Percentiles rank a stretch among this genome's conserved stretches.
phyloP scores from a whole-genome alignment of 176 grass and related monocot genomes.

The Oryza brachyantha region DNA sequence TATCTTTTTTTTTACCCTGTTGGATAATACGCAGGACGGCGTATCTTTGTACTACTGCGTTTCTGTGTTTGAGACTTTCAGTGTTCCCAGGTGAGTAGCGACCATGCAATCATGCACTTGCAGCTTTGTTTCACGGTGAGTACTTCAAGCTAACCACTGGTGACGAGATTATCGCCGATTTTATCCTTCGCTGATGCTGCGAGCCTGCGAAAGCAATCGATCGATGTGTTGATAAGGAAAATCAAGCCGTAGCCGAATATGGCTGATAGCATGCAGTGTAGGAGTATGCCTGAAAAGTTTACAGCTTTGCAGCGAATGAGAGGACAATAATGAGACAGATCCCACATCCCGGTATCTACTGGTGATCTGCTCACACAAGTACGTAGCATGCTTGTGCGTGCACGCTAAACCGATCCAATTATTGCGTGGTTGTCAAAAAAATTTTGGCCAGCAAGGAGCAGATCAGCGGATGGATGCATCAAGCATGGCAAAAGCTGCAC shows the following conservation, averaged over 20 bases:
- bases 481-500: neutral
- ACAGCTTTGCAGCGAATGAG: neutral
- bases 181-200: neutral
- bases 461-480: slow-evolving; percentile 8
- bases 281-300: neutral
- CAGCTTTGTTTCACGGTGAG: neutral
- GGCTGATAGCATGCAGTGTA: neutral
- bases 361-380: neutral
- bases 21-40: neutral
- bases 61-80: neutral
- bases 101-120: neutral
- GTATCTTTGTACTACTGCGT: neutral
- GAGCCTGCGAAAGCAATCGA: neutral
- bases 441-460: slow-evolving; percentile 1
- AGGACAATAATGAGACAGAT: neutral
- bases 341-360: too few relatives aligned
- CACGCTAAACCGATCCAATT: slow-evolving; percentile 21
- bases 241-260: neutral
- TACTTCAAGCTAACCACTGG: neutral
- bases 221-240: neutral
- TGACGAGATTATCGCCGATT: neutral
- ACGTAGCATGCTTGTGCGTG: slow-evolving; percentile 34
- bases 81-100: neutral
- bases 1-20: neutral
- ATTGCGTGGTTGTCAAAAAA: neutral